Evolutionary conservation across 2,329 filamentous ascomycete species (phyloP).

Genomic region (Sclerotinia borealis): DNA sequence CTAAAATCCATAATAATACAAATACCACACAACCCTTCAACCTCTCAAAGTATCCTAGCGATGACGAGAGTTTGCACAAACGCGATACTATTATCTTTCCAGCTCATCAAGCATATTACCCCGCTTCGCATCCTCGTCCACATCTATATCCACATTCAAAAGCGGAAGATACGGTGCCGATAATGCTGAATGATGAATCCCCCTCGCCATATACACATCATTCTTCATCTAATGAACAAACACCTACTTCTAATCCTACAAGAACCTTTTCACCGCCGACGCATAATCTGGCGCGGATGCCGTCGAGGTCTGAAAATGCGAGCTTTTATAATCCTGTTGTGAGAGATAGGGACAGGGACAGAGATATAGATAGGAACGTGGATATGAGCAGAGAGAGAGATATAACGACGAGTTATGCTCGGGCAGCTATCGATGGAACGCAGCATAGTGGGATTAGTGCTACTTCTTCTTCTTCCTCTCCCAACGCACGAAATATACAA

Average conservation of each 20-base stretch:
- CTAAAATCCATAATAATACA: neutral
- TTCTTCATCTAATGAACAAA: neutral
- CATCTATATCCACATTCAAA: neutral
- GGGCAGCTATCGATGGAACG: neutral
- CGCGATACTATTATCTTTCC: neutral
- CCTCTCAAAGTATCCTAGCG: neutral
- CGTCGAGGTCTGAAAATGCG: neutral
- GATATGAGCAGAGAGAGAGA: neutral
- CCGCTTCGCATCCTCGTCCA: neutral
- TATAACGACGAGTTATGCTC: neutral
- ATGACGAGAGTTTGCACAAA: neutral
- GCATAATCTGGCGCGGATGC: neutral
- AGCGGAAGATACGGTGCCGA: neutral
- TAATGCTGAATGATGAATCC: neutral
- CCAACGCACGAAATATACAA: neutral
- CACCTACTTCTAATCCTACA: neutral
- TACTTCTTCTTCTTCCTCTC: neutral
- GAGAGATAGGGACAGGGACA: neutral
- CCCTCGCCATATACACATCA: neutral
- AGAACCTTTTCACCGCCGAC: neutral
- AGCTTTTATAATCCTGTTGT: neutral
- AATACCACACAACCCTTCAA: neutral
- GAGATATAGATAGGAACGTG: neutral
- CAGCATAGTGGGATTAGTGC: neutral
- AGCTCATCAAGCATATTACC: constrained; percentile 1